Conservation (phyloP, 768 basidiomycete species). For the Exidia glandulosa region DNA sequence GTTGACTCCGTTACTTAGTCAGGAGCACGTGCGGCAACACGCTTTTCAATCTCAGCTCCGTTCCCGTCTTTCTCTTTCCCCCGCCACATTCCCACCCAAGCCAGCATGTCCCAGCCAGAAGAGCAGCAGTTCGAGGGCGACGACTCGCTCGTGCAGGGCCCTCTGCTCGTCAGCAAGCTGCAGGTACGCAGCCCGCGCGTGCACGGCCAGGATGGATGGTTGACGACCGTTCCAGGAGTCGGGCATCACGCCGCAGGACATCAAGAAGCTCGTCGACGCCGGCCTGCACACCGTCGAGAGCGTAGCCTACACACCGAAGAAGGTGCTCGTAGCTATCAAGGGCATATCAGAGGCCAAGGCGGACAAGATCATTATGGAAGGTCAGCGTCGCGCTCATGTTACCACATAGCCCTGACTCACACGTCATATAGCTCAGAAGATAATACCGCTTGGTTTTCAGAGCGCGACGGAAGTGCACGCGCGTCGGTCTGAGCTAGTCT, state of each 20-base stretch:
- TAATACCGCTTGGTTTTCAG: constrained; percentile 94
- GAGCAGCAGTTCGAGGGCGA: constrained; percentile 38
- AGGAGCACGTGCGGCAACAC: constrained; percentile 4
- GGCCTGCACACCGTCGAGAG: constrained; percentile 91
- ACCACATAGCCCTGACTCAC: not conserved
- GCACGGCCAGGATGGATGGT: not conserved
- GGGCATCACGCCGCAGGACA: constrained; percentile 80
- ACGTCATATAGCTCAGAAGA: constrained; percentile 66
- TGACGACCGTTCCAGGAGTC: constrained; percentile 50
- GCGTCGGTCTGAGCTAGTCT: constrained; percentile 85
- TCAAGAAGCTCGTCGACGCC: constrained; percentile 89
- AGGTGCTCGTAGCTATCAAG: constrained; percentile 79
- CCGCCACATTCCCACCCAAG: not conserved
- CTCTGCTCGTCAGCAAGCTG: constrained; percentile 69
- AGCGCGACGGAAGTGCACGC: constrained; percentile 98
- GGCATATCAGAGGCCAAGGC: constrained; percentile 96
- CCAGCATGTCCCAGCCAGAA: constrained; percentile 46
- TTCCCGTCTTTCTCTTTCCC: not conserved
- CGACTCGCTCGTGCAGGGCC: constrained; percentile 55
- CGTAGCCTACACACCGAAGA: constrained; percentile 95
- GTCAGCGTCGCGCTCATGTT: constrained; percentile 31
- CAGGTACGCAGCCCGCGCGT: constrained; percentile 16
- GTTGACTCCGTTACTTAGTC: no score
- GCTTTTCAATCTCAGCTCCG: not conserved
- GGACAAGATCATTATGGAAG: constrained; percentile 89